phyloP scores from a whole-genome alignment of 2,329 filamentous ascomycete species.

The Neurospora sp. region DNA sequence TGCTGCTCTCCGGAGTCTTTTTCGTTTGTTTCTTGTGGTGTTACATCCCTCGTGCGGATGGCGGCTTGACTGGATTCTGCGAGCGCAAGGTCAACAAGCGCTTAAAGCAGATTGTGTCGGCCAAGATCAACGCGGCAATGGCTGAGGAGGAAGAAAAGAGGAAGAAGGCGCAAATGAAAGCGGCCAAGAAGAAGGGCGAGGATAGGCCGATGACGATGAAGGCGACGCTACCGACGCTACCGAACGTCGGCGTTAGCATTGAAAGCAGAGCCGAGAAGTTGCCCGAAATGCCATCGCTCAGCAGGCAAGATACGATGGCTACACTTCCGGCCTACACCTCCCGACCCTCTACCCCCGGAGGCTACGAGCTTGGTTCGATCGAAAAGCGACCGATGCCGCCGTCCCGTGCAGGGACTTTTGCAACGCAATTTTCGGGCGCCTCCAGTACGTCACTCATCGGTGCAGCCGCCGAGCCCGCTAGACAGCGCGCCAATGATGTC shows the following conservation, averaged over 20 bases:
- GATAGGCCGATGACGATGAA: constrained; percentile 41
- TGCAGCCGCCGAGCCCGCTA: constrained; percentile 23
- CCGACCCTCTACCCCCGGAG: constrained; percentile 43
- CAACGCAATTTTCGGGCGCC: constrained; percentile 18
- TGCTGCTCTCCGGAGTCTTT: constrained; percentile 66
- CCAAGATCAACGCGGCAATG: constrained; percentile 81
- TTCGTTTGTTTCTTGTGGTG: constrained; percentile 89
- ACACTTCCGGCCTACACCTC: constrained; percentile 56
- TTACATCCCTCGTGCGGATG: constrained; percentile 76
- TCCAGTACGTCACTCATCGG: constrained; percentile 21
- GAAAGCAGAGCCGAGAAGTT: constrained; percentile 34
- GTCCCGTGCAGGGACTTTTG: constrained; percentile 23
- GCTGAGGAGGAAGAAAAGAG: constrained; percentile 63
- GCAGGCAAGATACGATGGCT: constrained; percentile 48
- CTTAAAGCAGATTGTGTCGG: constrained; percentile 72
- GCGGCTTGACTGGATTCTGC: constrained; percentile 76
- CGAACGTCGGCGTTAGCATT: constrained; percentile 28
- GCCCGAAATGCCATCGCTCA: constrained; percentile 48
- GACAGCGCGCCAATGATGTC: constrained; percentile 16
- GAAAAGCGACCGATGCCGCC: constrained; percentile 37
- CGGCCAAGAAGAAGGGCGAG: constrained; percentile 45
- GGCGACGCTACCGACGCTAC: constrained; percentile 63
- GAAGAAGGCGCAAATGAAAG: constrained; percentile 39
- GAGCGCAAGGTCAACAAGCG: constrained; percentile 83
- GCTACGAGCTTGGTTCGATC: constrained; percentile 41